A percentile compares a stretch with the other conserved stretches of the same genome.
These are phyloP conservation scores for Fusarium chaquense DNA, from an alignment of 2,329 filamentous ascomycete genomes.

Conservation along the genomic window DNA sequence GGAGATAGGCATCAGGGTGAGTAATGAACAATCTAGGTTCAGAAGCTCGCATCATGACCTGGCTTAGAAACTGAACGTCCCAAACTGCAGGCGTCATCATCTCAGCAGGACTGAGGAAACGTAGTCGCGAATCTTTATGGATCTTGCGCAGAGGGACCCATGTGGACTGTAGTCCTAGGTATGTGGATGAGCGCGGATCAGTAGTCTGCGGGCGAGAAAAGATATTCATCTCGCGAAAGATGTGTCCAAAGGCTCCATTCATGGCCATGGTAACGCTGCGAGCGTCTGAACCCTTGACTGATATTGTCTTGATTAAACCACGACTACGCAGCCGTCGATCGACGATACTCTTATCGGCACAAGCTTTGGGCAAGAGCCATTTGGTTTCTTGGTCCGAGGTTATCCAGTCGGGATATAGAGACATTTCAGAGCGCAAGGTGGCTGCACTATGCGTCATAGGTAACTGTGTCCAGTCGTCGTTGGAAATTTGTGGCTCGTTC, in stretches of 20 bases:
- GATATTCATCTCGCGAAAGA: conserved; percentile 62
- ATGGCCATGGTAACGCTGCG: conserved; percentile 75
- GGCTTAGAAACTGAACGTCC: conserved; percentile 77
- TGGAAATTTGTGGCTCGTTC: conserved; percentile 51
- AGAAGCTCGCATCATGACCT: conserved; percentile 78
- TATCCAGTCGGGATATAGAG: conserved; percentile 62
- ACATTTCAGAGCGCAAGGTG: conserved; percentile 61
- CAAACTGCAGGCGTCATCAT: conserved; percentile 79
- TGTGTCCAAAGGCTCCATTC: conserved; percentile 69
- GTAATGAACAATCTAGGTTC: conserved; percentile 80
- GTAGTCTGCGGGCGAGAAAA: conserved; percentile 47
- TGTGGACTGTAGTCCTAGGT: conserved; percentile 72
- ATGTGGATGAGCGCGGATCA: conserved; percentile 55
- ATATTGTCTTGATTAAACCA: conserved; percentile 75
- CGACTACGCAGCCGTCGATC: conserved; percentile 80
- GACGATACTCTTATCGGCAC: conserved; percentile 70
- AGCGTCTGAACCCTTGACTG: conserved; percentile 72
- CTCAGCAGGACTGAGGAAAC: conserved; percentile 77
- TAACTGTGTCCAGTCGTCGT: conserved; percentile 68
- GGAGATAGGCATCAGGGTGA: conserved; percentile 79
- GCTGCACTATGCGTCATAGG: conserved; percentile 61
- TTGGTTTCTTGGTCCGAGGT: conserved; percentile 61
- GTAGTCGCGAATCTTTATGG: conserved; percentile 77
- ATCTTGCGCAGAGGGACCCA: conserved; percentile 84
- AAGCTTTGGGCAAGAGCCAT: conserved; percentile 77